A percentile compares a stretch with the other conserved stretches of the same genome.
These are phyloP conservation scores for Keithomyces neogunnii DNA, from an alignment of 2,329 filamentous ascomycete species.

Conservation along the genomic window DNA sequence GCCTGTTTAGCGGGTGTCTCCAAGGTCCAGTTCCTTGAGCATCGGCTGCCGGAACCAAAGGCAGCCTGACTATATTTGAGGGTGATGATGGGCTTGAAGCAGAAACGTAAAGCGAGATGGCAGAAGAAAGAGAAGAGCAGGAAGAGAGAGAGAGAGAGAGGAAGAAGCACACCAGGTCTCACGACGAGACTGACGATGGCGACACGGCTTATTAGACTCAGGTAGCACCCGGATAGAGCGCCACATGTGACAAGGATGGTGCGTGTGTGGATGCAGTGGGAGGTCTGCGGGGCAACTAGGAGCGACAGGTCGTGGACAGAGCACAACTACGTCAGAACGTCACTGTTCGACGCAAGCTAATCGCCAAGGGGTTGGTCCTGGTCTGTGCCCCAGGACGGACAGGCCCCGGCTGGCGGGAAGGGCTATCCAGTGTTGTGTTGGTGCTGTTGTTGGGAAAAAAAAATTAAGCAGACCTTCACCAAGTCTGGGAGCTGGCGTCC, in stretches of 20 bases:
- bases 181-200: conserved; percentile 1
- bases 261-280: background rate
- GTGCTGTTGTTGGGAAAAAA: background rate
- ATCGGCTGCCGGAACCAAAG: background rate
- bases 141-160: background rate
- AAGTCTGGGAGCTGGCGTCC: too few species aligned
- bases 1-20: background rate
- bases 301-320: background rate
- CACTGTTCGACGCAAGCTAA: background rate
- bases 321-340: conserved; percentile 1
- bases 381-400: background rate
- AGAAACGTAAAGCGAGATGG: background rate
- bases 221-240: background rate
- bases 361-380: background rate
- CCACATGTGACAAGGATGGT: conserved; percentile 7
- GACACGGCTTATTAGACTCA: background rate
- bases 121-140: background rate
- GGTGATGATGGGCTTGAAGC: background rate
- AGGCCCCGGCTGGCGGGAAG: background rate
- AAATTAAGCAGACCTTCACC: background rate
- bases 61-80: background rate
- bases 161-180: background rate
- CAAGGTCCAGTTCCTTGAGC: background rate
- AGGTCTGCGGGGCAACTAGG: conserved; percentile 1
- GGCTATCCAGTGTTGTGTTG: background rate